Evolutionary conservation across 345 rosid species (phyloP).

Genomic region (Lagerstroemia speciosa): DNA sequence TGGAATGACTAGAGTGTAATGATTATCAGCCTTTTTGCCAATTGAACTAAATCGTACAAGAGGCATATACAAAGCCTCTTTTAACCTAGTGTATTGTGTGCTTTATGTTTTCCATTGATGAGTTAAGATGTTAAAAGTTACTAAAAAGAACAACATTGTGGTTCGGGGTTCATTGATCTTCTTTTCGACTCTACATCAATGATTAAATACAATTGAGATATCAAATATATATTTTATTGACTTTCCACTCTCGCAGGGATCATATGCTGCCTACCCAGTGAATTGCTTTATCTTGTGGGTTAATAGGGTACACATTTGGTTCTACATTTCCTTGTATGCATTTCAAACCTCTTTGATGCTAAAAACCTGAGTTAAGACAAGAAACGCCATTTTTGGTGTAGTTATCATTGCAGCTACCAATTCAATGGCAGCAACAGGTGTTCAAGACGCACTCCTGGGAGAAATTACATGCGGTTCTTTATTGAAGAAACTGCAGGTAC

Average conservation of each 20-base stretch:
- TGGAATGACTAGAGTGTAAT: not conserved
- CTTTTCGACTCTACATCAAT: not conserved
- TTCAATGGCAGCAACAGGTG: slow-evolving; percentile 58
- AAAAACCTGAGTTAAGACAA: not conserved
- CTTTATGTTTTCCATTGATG: not conserved
- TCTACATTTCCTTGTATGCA: not conserved
- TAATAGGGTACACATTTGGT: not conserved
- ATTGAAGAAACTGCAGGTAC: slow-evolving; percentile 80
- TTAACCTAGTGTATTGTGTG: not conserved
- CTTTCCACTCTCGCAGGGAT: not conserved
- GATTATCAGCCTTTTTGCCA: not conserved
- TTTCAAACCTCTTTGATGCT: no score
- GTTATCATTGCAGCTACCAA: slow-evolving; percentile 22
- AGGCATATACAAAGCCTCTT: no score
- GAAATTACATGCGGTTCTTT: slow-evolving; percentile 79
- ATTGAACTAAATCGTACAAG: no score
- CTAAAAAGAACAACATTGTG: no score
- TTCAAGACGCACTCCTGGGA: slow-evolving; percentile 68
- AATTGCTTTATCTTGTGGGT: not conserved
- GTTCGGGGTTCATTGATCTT: not conserved
- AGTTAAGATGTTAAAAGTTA: no score
- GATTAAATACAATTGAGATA: not conserved
- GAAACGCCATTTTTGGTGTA: slow-evolving; percentile 9
- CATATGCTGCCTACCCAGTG: not conserved
- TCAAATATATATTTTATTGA: no score